Evolutionary conservation across 1,139 yeast genomes (phyloP).

Genomic region (Blastobotrys serpentis): DNA sequence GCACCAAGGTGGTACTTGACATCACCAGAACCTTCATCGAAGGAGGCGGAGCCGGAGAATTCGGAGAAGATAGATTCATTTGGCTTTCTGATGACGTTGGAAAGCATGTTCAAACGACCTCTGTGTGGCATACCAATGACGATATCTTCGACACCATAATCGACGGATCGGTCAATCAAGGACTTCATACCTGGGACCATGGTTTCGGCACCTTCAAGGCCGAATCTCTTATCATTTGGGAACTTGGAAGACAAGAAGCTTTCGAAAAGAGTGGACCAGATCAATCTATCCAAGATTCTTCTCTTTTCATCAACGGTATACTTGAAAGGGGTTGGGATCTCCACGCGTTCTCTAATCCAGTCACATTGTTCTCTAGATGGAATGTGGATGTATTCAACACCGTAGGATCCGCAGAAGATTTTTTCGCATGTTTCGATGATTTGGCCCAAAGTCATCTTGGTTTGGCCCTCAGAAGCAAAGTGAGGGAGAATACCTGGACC

Average conservation of each 20-base stretch:
- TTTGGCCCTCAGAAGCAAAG: slow-evolving; percentile 65
- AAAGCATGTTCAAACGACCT: slow-evolving; percentile 96
- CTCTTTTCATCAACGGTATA: slow-evolving; percentile 88
- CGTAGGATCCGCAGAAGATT: slow-evolving; percentile 84
- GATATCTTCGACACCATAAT: slow-evolving; percentile 89
- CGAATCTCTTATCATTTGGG: slow-evolving; percentile 98
- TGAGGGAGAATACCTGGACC: slow-evolving; percentile 98
- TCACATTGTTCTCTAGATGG: slow-evolving; percentile 95
- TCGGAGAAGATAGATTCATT: slow-evolving; percentile 96
- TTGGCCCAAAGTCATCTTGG: slow-evolving; percentile 68
- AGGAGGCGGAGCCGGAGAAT: slow-evolving; percentile 85
- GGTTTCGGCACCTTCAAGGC: slow-evolving; percentile 97
- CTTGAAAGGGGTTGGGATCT: slow-evolving; percentile 84
- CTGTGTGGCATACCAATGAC: slow-evolving; percentile 99
- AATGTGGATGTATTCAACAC: slow-evolving; percentile 94
- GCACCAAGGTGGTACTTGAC: slow-evolving; percentile 99
- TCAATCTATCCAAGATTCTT: slow-evolving; percentile 92
- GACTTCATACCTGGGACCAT: slow-evolving; percentile 97
- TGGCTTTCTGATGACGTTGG: slow-evolving; percentile 97
- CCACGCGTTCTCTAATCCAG: slow-evolving; percentile 96
- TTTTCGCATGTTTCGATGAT: slow-evolving; percentile 75
- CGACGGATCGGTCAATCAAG: slow-evolving; percentile 89
- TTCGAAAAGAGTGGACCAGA: slow-evolving; percentile 96
- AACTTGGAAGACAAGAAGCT: slow-evolving; percentile 88
- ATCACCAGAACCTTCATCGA: slow-evolving; percentile 91